Base-by-base conservation (phyloP, 768 basidiomycete species). In the Porpolomopsis calyptriformis region DNA sequence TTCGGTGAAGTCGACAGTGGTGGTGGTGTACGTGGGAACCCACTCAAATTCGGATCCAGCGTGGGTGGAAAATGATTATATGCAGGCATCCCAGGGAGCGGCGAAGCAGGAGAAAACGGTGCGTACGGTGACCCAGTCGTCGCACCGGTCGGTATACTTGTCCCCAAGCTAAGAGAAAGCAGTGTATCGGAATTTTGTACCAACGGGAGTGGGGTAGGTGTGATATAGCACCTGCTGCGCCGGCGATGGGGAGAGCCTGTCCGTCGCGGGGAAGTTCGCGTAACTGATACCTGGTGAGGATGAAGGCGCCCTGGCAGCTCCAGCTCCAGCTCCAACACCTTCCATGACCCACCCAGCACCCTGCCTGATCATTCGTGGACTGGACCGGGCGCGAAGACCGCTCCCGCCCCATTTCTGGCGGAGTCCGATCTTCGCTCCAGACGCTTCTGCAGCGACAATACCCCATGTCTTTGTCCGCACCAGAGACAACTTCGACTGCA, bases 361-460 rank as follows among this genome's bases (percentile, higher is more conserved):
- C 22, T 25, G 37, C 16, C 24, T 19, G 22, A 27, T 25, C 23
- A 43, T 70, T 78, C 80, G 82, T 2, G 76, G 74, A 23, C 52
- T 63, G 10, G 80, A 80, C 2, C 85, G 74, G 4, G 83, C 55
- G 25, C 82, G 77, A 1, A 90, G 66, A 43, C 79, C 71, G 3
- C 69, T 65, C 8, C 86, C 82, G 2, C 69, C 72, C 79, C 85
- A 87, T 57, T 84, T 85, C 34, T 70, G 69, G 45, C 82, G 71
- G 3, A 79, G 60, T 2, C 73, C 70, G 12, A 65, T 60, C 47
- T 73, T 70, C 38, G 74, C 73, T n/a, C 76, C 70, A 1, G 74
- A 70, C 2, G 82, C 67, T 55, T 84, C 78, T 0, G 83, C 80
- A 2, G 80, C 77, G 36, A 85, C 79, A 41, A 83, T 62, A 2